Evolutionary conservation across 768 basidiomycete species (phyloP).

Genomic region (Boletus rubescentipes): DNA sequence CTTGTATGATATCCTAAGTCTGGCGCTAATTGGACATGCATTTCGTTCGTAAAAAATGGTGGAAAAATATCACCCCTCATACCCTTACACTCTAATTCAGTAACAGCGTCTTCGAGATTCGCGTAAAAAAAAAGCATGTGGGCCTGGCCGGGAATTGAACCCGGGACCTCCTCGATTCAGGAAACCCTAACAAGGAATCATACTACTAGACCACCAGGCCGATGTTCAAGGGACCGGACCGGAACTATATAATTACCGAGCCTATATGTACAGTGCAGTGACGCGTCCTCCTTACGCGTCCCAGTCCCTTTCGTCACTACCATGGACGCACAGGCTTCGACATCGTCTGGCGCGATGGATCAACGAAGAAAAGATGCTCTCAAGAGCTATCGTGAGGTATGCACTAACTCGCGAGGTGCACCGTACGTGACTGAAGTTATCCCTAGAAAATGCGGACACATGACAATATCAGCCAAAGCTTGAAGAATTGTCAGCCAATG

Average conservation of each 20-base stretch:
- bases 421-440: slow-evolving; percentile 1
- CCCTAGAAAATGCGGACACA: slow-evolving; percentile 92
- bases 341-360: slow-evolving; percentile 63
- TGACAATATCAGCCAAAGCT: slow-evolving; percentile 77
- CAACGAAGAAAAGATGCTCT: slow-evolving; percentile 72
- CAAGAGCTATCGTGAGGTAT: slow-evolving; percentile 73
- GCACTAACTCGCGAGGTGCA: slow-evolving; percentile 4
- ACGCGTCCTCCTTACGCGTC: slow-evolving; percentile 28
- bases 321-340: slow-evolving; percentile 38
- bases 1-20: slow-evolving; percentile 12
- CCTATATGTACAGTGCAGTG: not conserved
- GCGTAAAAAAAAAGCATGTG: no score
- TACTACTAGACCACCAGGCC: slow-evolving; percentile 57
- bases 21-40: slow-evolving; percentile 9
- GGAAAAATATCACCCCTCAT: no score
- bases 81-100: no score
- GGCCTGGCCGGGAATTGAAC: slow-evolving; percentile 61
- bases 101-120: not conserved
- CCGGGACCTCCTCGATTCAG: slow-evolving; percentile 56
- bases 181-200: slow-evolving; percentile 52
- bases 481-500: slow-evolving; percentile 79
- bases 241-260: not conserved
- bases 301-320: slow-evolving; percentile 7
- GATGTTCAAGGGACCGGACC: not conserved
- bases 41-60: not conserved